phyloP scores from a whole-genome alignment of 768 basidiomycete species.

The Podaxis pistillaris region DNA sequence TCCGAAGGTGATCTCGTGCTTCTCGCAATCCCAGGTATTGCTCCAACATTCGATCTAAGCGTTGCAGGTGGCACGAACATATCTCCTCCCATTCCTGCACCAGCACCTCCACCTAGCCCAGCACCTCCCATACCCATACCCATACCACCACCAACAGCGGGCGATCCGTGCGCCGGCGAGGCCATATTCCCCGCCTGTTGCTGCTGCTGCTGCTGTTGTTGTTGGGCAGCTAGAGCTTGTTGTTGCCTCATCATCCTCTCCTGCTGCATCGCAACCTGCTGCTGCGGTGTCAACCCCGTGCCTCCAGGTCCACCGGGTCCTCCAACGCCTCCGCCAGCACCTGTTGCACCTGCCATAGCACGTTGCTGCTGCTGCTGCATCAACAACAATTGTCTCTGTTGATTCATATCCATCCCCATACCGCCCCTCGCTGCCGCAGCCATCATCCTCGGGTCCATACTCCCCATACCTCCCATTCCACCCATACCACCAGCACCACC shows the following conservation, averaged over 20 bases:
- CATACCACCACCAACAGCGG: conserved; percentile 21
- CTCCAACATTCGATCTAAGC: conserved; percentile 50
- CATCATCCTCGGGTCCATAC: conserved; percentile 23
- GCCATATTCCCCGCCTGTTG: conserved; percentile 38
- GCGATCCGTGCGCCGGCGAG: conserved; percentile 21
- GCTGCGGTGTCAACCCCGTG: conserved; percentile 22
- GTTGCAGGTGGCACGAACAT: conserved; percentile 36
- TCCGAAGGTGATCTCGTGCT: conserved; percentile 78
- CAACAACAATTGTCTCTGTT: conserved; percentile 27
- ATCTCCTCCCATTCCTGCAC: conserved; percentile 19
- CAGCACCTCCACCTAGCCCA: background rate
- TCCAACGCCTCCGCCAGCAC: conserved; percentile 13
- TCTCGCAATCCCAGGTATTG: conserved; percentile 74
- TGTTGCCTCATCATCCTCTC: conserved; percentile 37
- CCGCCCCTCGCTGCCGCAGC: conserved; percentile 20
- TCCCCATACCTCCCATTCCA: background rate
- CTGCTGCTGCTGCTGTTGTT: conserved; percentile 36
- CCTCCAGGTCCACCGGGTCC: conserved; percentile 17
- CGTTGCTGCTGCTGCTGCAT: conserved; percentile 22
- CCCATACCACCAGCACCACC: conserved; percentile 19
- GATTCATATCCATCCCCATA: conserved; percentile 27
- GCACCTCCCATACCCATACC: background rate
- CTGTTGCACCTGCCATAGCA: conserved; percentile 16
- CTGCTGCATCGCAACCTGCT: conserved; percentile 29
- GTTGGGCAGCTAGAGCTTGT: conserved; percentile 33